Evolutionary conservation across 2,329 filamentous ascomycete species (phyloP).

Genomic region (Aspergillus awamori): DNA sequence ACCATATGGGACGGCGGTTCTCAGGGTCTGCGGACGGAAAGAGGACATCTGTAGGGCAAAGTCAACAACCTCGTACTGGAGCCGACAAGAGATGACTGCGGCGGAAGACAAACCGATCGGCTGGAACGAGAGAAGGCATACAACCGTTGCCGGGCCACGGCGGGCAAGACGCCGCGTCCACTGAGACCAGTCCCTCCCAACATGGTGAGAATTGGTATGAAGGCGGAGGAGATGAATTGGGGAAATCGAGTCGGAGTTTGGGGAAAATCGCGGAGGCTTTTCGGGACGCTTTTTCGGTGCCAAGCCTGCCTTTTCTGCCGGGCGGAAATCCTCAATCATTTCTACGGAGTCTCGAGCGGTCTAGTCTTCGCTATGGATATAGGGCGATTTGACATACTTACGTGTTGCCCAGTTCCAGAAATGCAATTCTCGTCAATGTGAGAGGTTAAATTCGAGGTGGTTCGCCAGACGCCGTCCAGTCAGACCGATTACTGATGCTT

Average conservation of each 20-base stretch:
- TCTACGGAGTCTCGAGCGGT: slow-evolving; percentile 6
- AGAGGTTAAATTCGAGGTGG: slow-evolving; percentile 11
- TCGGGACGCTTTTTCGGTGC: slow-evolving; percentile 22
- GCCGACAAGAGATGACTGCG: slow-evolving; percentile 1
- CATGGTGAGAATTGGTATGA: slow-evolving; percentile 46
- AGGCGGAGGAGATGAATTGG: slow-evolving; percentile 14
- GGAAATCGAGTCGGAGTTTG: not conserved
- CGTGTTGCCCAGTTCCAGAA: too few species aligned
- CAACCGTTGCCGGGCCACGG: slow-evolving; percentile 35
- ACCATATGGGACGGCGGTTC: slow-evolving; percentile 24
- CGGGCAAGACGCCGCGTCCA: slow-evolving; percentile 50
- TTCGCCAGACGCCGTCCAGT: slow-evolving; percentile 37
- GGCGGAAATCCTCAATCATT: slow-evolving; percentile 26
- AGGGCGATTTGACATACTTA: too few species aligned
- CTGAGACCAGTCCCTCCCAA: slow-evolving; percentile 59
- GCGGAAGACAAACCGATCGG: slow-evolving; percentile 39
- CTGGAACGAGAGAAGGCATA: slow-evolving; percentile 32
- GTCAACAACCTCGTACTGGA: slow-evolving; percentile 22
- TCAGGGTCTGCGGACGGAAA: slow-evolving; percentile 32
- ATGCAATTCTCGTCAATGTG: not conserved
- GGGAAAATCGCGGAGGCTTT: slow-evolving; percentile 14
- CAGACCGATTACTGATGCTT: slow-evolving; percentile 25
- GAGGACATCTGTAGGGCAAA: slow-evolving; percentile 38
- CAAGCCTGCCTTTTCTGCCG: slow-evolving; percentile 40
- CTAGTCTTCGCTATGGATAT: too few species aligned